Evolutionary conservation across 495 filamentous ascomycete genomes (phyloP), one percentile per base, ranked within the genome.

Genomic region (Lindgomyces ingoldianus): DNA sequence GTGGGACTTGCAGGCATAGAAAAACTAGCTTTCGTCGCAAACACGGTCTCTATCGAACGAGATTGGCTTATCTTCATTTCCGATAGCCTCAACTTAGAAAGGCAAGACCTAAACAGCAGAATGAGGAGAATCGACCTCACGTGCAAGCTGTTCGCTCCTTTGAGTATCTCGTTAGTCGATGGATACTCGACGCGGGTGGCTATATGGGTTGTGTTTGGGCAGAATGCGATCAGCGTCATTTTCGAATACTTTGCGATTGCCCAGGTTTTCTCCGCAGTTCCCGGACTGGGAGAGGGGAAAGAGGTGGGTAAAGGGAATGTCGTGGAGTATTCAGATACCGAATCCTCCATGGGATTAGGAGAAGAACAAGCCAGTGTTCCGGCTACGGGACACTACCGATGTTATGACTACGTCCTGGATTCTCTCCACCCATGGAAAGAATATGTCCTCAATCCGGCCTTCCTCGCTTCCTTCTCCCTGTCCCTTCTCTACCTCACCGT

Each of bases 401-500:
- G 30, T 19, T 14, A 4, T 4, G 25, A 3, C 30, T 21, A 36
- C 52, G 12, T 56, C 1, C 52, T 41, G 30, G n/a, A 54, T 2
- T 57, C 3, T 29, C 41, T 64, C 18, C 21, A 10, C n/a, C 62
- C 62, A 24, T 65, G 33, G 26, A 54, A 54, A 26, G 55, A 53
- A 22, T 78, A 80, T 33, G 59, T 73, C 12, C 60, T 58, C 1
- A 72, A 75, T 48, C 72, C 58, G 4, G 71, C 68, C 4, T 75
- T 77, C 65, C 69, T 75, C 1, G 71, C 77, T 8, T 81, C 79
- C 2, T 69, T 79, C 45, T 64, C 78, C 26, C 64, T 75, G 9
- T 56, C 70, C 2, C 41, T 80, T 0, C 75, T 80, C 11, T 80
- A 80, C 53, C 64, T 79, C 24, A 80, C 79, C 3, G 78, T 81